Evolutionary conservation across 495 filamentous ascomycete species (phyloP), one percentile per base, ranked within the genome.

Genomic region (Neurospora sp.): DNA sequence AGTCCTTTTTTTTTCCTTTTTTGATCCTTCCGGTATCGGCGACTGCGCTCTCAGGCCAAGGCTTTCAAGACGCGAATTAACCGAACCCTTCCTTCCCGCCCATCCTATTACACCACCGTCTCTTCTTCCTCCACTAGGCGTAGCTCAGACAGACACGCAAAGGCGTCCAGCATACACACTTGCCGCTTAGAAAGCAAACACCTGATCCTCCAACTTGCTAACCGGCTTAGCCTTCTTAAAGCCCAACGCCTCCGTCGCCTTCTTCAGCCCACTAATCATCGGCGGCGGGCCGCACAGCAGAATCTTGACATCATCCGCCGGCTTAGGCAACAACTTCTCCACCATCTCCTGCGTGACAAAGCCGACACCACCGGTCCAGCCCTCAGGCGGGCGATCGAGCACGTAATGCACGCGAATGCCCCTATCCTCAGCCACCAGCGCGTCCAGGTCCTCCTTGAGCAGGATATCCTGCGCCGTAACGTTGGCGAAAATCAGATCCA

Each of bases 231-330:
- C 90, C 88, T 97, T 97, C 80, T 91, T 87, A 85, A 92, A 99
- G 70, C 96, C 96, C 10, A 98, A 86, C 74, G 88, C 86, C 80
- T 94, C 93, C 72, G 93, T 91, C 10, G 93, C 88, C 89, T 98
- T 98, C 91, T 99, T 99, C 85, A 99, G 93, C 14, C 95, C 96
- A 79, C 90, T 91, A 73, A 99, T 88, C 96, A 99, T 99, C 39
- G 94, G 95, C 31, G 96, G 96, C 10, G 96, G 96, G 37, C 96
- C 96, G 80, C 96, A 99, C 69, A 99, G 87, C n/a, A 99, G 87
- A 72, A 99, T 87, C 89, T 98, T 98, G 84, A 97, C 89, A 79
- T 98, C 94, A 27, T 82, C 81, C 72, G 92, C 93, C 9, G 96
- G 91, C 77, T 92, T 89, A 53, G 96, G 94, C 73, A 97, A 86